phyloP scores from a whole-genome alignment of 2,329 filamentous ascomycete species.

The Ophiostoma ips region DNA sequence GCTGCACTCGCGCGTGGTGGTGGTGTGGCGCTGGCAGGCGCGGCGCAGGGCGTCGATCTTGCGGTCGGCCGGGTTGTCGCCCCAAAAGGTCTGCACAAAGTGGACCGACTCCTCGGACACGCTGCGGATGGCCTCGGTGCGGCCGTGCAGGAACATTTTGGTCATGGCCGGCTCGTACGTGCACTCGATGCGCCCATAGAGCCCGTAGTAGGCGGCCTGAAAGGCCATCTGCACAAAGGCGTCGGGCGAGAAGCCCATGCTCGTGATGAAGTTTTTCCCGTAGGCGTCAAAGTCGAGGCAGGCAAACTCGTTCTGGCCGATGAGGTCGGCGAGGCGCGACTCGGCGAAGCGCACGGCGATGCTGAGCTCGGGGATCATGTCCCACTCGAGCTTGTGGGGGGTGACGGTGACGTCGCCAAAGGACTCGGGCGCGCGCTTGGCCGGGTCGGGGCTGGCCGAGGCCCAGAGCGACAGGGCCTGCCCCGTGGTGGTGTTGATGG shows the following conservation, averaged over 20 bases:
- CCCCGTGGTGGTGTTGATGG: conserved; percentile 94
- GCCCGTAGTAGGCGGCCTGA: conserved; percentile 92
- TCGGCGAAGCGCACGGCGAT: conserved; percentile 92
- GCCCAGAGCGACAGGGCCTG: conserved; percentile 86
- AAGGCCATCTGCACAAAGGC: conserved; percentile 99
- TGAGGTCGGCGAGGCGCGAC: conserved; percentile 82
- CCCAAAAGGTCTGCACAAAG: conserved; percentile 92
- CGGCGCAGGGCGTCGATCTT: conserved; percentile 78
- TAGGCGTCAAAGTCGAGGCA: conserved; percentile 81
- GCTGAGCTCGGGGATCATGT: conserved; percentile 82
- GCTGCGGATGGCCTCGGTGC: conserved; percentile 83
- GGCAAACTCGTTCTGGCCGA: conserved; percentile 91
- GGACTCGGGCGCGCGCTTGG: conserved; percentile 78
- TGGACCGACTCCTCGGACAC: conserved; percentile 73
- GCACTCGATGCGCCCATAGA: conserved; percentile 87
- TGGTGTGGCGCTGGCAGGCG: conserved; percentile 72
- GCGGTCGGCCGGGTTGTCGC: conserved; percentile 63
- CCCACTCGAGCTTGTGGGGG: conserved; percentile 94
- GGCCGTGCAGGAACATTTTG: conserved; percentile 81
- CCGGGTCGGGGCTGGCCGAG: conserved; percentile 77
- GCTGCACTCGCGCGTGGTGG: conserved; percentile 68
- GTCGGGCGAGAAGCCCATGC: conserved; percentile 91
- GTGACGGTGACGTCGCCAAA: conserved; percentile 90
- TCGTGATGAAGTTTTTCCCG: conserved; percentile 95
- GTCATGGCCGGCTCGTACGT: conserved; percentile 99